Base-by-base conservation (phyloP, 176 grass and related monocot species). In the Triticum aestivum region DNA sequence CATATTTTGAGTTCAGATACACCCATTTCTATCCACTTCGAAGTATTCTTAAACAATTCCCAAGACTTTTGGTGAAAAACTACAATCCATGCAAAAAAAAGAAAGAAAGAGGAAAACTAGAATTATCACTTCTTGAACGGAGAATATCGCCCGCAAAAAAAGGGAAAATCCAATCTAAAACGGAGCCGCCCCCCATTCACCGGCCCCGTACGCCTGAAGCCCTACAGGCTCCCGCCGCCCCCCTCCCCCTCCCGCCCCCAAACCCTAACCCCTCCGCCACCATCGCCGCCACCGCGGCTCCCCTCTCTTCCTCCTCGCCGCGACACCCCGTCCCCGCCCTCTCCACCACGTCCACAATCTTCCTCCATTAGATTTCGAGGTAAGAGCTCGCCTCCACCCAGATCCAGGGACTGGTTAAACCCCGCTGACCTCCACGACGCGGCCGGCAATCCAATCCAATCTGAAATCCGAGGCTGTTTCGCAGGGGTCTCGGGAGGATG, bases 401-500 rank as follows among this genome's bases (percentile, higher is more conserved):
- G 73, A 75, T 75, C 73, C 44, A 52, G 73, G 14, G 73, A 44
- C 8, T 18, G 2, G 24, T 51, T 52, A 51, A 75, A 75, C 72
- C 72, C 42, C 72, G 72, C 72, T 32, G 73, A 51, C 73, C 73
- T 52, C 7, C 44, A 51, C 73, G 17, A 32, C 71, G 1, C 70
- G 13, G n/a, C 70, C 39, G n/a, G 12, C 70, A 49, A 49, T 3
- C 41, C 72, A 51, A 51, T 6, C 42, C 73, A 59, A 52, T 75
- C 42, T 29, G 27, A 27, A 75, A 30, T 75, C 3, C 13, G 44
- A 14, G 11, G 21, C 70, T 73, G 5, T 73, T 26, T 3, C 1
- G 11, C 41, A 51, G 41, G 73, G 42, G 73, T 32, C 10, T 42
- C 59, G 17, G 5, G 9, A 44, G 39, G 39, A 92, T 90, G 92